These are phyloP conservation scores for Colletotrichum plurivorum DNA, from an alignment of 2,329 filamentous ascomycete species.

Conservation along the genomic window DNA sequence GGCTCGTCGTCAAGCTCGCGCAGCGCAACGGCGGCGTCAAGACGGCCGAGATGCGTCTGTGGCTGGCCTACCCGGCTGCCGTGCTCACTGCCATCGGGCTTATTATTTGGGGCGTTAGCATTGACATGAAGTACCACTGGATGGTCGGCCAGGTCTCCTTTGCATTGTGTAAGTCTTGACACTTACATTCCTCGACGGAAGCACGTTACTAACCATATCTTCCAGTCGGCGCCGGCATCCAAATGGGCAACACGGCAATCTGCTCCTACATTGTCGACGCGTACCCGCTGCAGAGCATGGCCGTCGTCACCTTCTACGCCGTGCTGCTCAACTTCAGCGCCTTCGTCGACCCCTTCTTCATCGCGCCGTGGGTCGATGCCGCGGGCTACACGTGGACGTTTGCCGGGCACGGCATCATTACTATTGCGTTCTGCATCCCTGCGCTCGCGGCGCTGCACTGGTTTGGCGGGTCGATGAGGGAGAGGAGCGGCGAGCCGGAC, in stretches of 20 bases:
- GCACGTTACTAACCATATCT: neutral
- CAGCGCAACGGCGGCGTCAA: constrained; percentile 58
- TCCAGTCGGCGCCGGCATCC: constrained; percentile 66
- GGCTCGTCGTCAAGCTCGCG: constrained; percentile 61
- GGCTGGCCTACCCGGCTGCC: constrained; percentile 68
- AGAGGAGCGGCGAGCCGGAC: constrained; percentile 52
- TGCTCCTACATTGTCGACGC: constrained; percentile 68
- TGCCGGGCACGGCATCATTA: constrained; percentile 62
- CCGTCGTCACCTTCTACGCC: constrained; percentile 67
- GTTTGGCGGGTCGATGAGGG: constrained; percentile 55
- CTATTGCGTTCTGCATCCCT: constrained; percentile 54
- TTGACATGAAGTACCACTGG: constrained; percentile 68
- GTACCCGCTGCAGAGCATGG: constrained; percentile 69
- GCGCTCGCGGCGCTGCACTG: constrained; percentile 55
- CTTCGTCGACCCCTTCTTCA: constrained; percentile 64
- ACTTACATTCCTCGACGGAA: neutral
- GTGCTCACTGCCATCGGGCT: constrained; percentile 63
- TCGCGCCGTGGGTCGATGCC: constrained; percentile 60
- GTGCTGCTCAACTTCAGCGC: constrained; percentile 66
- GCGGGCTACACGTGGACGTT: constrained; percentile 67
- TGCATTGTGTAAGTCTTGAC: constrained; percentile 61
- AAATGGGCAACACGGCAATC: constrained; percentile 69
- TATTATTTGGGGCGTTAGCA: constrained; percentile 68
- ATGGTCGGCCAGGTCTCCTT: constrained; percentile 70
- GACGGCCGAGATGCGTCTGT: constrained; percentile 68